Evolutionary conservation across 176 grass and related monocot genomes (phyloP), one percentile per base, ranked within the genome.

Genomic region (Hordeum marinum): DNA sequence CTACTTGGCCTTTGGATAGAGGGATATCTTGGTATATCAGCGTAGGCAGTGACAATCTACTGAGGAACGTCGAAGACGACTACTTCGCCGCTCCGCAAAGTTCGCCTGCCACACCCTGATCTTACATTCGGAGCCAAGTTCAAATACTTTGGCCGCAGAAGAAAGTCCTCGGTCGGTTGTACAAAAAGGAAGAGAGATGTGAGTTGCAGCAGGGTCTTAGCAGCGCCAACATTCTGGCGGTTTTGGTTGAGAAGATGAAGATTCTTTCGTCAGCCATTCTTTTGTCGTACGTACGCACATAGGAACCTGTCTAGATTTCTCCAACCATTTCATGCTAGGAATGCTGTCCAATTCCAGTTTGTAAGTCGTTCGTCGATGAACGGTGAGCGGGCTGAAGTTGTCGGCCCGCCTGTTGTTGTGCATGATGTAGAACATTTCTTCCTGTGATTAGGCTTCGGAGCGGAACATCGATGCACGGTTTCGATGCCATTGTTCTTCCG

Each of bases 1-100:
- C 87, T 68, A 36, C 82, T 37, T 98, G 84, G 91, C 83, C 77
- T 75, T 36, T 93, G 82, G 83, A 89, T 52, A 94, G 83, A 93
- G 96, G 87, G 9, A 95, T 98, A 83, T 94, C 93, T 8, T 98
- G 96, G 96, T 98, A 86, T 45, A 98, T 95, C 76, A 93, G 87
- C 80, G 85, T 90, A 79, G 86, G 81, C 45, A 89, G 83, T 12
- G 95, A 93, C 17, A 90, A 98, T 87, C 87, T 90, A 14, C 18
- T 95, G 78, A 98, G 93, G 91, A 94, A 92, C 81, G 79, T 98
- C 23, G 89, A 95, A 46, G 93, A 98, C 40, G 96, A 98, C 70
- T 91, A 95, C 85, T 95, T 93, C 18, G 60, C 91, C 43, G 87
- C 91, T 41, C 79, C 95, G 13, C 93, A 93, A 85, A 86, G 75